These are phyloP conservation scores for Vitis labrusca DNA, from an alignment of 164 flowering plant genomes.

Conservation along the genomic window DNA sequence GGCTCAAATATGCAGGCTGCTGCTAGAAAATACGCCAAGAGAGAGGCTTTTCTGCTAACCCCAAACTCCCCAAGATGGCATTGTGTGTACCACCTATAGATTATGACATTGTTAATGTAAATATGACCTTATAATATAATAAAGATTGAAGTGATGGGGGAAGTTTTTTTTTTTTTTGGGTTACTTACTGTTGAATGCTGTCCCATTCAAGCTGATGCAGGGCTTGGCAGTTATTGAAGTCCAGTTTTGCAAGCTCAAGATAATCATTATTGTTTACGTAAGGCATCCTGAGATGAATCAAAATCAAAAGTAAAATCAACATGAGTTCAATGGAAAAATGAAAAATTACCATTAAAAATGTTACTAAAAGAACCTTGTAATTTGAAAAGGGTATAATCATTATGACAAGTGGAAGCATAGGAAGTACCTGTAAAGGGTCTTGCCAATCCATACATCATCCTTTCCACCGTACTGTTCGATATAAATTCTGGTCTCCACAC, in stretches of 20 bases:
- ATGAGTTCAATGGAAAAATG: neutral
- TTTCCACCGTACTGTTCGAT: slow-evolving; percentile 91
- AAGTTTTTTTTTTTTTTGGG: neutral
- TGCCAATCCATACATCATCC: slow-evolving; percentile 92
- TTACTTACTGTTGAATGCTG: slow-evolving; percentile 57
- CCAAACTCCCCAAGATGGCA: slow-evolving; percentile 42
- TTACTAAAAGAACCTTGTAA: no score
- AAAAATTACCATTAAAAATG: neutral
- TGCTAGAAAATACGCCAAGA: slow-evolving; percentile 60
- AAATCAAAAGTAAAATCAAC: neutral
- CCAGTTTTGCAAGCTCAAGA: slow-evolving; percentile 77
- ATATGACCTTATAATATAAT: no score
- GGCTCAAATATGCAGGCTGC: slow-evolving; percentile 67
- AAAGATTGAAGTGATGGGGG: neutral
- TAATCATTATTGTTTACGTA: slow-evolving; percentile 65
- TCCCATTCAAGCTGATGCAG: slow-evolving; percentile 62
- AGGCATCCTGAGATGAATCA: slow-evolving; percentile 56
- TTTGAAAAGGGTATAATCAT: neutral
- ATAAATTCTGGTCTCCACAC: slow-evolving; percentile 78
- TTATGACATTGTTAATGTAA: neutral
- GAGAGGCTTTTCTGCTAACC: slow-evolving; percentile 39
- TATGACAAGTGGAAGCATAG: no score
- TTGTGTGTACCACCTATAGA: slow-evolving; percentile 70
- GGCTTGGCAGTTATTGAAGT: slow-evolving; percentile 75
- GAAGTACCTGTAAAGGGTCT: slow-evolving; percentile 78